Evolutionary conservation across 2,329 filamentous ascomycete genomes (phyloP).

Genomic region (Aspergillus quadrilineatus): DNA sequence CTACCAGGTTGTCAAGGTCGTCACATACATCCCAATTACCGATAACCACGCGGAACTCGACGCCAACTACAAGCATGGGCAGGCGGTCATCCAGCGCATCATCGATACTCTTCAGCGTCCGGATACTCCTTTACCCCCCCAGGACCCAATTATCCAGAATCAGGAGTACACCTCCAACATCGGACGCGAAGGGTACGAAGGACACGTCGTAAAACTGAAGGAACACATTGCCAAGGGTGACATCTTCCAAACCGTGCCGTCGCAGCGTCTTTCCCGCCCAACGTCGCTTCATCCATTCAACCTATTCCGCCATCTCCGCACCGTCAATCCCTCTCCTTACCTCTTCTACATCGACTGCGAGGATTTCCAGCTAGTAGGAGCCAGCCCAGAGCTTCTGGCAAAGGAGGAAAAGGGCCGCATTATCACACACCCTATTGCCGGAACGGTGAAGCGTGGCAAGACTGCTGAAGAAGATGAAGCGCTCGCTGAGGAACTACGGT

Average conservation of each 20-base stretch:
- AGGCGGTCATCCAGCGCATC: constrained; percentile 62
- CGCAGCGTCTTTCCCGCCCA: constrained; percentile 84
- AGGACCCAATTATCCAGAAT: constrained; percentile 68
- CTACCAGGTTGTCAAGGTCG: constrained; percentile 86
- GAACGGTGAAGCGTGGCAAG: constrained; percentile 84
- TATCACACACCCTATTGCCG: constrained; percentile 95
- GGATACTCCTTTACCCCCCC: constrained; percentile 73
- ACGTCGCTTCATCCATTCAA: constrained; percentile 95
- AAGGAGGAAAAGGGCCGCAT: constrained; percentile 84
- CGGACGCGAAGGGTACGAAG: constrained; percentile 82
- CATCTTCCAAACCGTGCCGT: constrained; percentile 97
- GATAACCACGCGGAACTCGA: constrained; percentile 58
- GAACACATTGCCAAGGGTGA: constrained; percentile 87
- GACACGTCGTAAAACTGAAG: constrained; percentile 82
- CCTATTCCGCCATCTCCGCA: constrained; percentile 91
- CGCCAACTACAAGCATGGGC: constrained; percentile 68
- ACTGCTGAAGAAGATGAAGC: constrained; percentile 76
- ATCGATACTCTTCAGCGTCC: constrained; percentile 71
- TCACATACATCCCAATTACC: constrained; percentile 81
- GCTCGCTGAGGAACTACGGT: constrained; percentile 73
- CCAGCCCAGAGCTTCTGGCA: constrained; percentile 90
- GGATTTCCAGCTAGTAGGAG: constrained; percentile 92
- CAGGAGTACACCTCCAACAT: constrained; percentile 90
- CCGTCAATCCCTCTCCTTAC: constrained; percentile 97
- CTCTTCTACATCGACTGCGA: constrained; percentile 92